Evolutionary conservation across 768 basidiomycete genomes (phyloP).

Genomic region (Hygrophorus russula): DNA sequence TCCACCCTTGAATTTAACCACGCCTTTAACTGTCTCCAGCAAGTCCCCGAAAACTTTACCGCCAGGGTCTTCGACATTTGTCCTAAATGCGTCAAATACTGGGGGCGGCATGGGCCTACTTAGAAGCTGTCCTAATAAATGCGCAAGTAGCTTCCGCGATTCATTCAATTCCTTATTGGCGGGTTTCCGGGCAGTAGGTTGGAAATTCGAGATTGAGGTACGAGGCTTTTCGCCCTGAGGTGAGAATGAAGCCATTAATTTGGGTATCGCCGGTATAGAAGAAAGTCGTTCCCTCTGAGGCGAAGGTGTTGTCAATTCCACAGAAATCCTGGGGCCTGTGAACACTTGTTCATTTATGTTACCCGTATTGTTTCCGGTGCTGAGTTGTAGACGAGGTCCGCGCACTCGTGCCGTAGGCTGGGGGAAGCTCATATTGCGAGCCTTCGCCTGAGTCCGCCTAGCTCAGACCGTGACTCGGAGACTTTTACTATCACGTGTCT

Average conservation of each 20-base stretch:
- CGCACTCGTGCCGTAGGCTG: no score
- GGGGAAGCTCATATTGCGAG: no score
- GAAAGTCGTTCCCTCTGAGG: conserved; percentile 15
- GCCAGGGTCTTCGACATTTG: conserved; percentile 13
- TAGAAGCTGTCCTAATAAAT: conserved; percentile 54
- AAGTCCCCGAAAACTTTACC: conserved; percentile 29
- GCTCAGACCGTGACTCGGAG: no score
- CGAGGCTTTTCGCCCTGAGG: conserved; percentile 15
- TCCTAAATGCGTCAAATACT: conserved; percentile 31
- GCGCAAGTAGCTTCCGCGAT: conserved; percentile 56
- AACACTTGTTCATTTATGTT: background rate
- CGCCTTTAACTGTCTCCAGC: conserved; percentile 32
- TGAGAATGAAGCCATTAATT: conserved; percentile 13
- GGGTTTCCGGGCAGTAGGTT: conserved; percentile 11
- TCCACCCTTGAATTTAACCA: conserved; percentile 24
- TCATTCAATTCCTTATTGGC: conserved; percentile 41
- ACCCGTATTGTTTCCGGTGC: no score
- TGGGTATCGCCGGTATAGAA: conserved; percentile 8
- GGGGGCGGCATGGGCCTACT: conserved; percentile 42
- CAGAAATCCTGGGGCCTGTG: background rate
- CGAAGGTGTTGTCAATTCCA: conserved; percentile 9
- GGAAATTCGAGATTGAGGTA: conserved; percentile 9
- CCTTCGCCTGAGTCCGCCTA: no score
- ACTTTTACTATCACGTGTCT: no score
- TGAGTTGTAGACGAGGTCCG: no score